Evolutionary conservation across 2,329 filamentous ascomycete genomes (phyloP), one percentile per base, ranked within the genome.

Genomic region (Colletotrichum neosansevieriae): DNA sequence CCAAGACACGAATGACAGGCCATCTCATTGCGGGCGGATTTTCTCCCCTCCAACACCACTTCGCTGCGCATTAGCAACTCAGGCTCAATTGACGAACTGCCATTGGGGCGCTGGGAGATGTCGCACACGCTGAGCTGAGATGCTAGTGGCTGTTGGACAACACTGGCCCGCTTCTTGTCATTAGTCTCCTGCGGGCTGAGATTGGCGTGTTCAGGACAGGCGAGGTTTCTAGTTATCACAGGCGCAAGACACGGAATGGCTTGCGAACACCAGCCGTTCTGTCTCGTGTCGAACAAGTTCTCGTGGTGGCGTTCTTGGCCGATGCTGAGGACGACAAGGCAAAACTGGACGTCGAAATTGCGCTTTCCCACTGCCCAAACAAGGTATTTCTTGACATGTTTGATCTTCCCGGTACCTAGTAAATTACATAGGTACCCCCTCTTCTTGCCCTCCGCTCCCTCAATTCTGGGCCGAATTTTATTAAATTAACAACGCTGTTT

Each of bases 1-100:
- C 49, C 61, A 59, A 65, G 65, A 68, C 65, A 59, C 54, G 53
- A 68, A 58, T 54, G 44, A 58, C 34, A 21, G 50, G 40, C 32
- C 34, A 32, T 32, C 45, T 56, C 38, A 34, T 19, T 62, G 59
- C 38, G 29, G 38, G 57, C 57, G 42, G 57, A 15, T 19, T 51
- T 12, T 7, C 29, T 15, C 44, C 45, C 45, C 21, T 24, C 44
- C 45, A 45, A 44, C 36, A 12, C 21, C 42, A 38, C 3, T 6
- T 38, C 36, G 36, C 38, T 42, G 54, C 53, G 21, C 36, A 21
- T 57, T n/a, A 15, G 50, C 40, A 12, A 50, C 50, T 38, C 57
- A 21, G 44, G 44, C 59, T 57, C 58, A 57, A 57, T 51, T 57
- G 36, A 44, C 15, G 50, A 42, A 17, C 24, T 40, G 19, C 42